Base-by-base conservation (phyloP, 208 protist genomes). In the Porcisia deanei region DNA sequence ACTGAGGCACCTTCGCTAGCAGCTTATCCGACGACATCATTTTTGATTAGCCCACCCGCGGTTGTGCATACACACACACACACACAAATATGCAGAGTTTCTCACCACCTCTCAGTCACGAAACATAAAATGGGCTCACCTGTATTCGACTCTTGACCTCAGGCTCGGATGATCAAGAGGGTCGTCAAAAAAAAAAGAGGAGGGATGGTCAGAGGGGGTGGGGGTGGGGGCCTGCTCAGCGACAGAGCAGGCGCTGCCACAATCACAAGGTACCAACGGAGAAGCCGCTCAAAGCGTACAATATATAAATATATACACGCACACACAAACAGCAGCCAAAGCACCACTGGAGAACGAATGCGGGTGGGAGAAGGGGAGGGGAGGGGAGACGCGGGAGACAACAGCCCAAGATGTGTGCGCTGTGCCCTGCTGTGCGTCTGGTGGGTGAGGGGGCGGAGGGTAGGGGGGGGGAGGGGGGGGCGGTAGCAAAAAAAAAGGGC, bases 1-100 rank as follows among this genome's bases (percentile, higher is more conserved):
- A 58, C 52, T 71, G 64, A 30, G 92, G 92, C 12, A 93, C 72
- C 57, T 80, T 70, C 75, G 75, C 53, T 70, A 76, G 16, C 9
- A 86, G 52, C 1, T 30, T 43, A 37, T n/a, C 25, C 22, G 70
- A 52, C 5, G 77, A 77, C 41, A 79, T 68, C 71, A 84, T 83
- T 34, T 30, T 30, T 30, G 30, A 30, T 30, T 30, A 30, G 30
- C 30, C 30, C 30, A 30, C 30, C 30, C 30, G 30, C 30, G 30
- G 30, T 54, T 4, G 22, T 7, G 25, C n/a, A 25, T 0, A 14
- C 57, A 61, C 16, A 22, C 57, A 61, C 57, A 25, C 22, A 61
- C 57, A 49, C 64, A 54, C 64, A 37, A n/a, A 18, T n/a, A 37
- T 37, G 60, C 18, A 10, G 6, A 18, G 12, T 5, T 9, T 59